These are phyloP conservation scores for Fermentozyma sake DNA, from an alignment of 1,139 yeast genomes.

Conservation along the genomic window DNA sequence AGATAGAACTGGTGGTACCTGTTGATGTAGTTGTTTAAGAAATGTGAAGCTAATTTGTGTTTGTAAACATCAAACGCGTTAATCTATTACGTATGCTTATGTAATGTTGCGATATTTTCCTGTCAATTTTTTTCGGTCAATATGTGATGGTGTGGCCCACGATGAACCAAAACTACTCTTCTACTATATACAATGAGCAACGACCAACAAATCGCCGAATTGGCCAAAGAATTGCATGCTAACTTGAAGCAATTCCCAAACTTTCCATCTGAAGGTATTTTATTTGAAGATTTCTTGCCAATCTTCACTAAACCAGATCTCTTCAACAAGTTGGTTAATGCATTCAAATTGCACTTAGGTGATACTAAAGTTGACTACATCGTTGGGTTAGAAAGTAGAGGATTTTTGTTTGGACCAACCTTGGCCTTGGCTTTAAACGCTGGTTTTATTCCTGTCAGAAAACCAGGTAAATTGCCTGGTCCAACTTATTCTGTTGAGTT, in stretches of 20 bases:
- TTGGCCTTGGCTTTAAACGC: constrained; percentile 85
- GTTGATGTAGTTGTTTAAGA: no score
- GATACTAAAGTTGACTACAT: constrained; percentile 75
- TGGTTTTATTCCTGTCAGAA: constrained; percentile 92
- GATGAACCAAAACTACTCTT: not conserved
- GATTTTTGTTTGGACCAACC: constrained; percentile 93
- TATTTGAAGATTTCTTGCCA: constrained; percentile 94
- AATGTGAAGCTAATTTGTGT: constrained; percentile 2
- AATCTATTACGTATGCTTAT: constrained; percentile 3
- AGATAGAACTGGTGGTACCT: no score
- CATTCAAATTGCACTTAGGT: constrained; percentile 72
- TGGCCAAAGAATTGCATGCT: constrained; percentile 58
- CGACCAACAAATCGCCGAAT: constrained; percentile 33
- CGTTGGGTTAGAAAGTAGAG: constrained; percentile 95
- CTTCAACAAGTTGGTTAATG: constrained; percentile 76
- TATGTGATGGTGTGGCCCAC: not conserved
- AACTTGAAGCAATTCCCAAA: constrained; percentile 82
- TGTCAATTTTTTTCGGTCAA: no score
- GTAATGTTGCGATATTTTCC: no score
- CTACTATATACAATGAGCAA: no score
- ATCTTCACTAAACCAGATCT: constrained; percentile 78
- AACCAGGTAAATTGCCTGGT: constrained; percentile 94
- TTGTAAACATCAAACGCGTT: constrained; percentile 5
- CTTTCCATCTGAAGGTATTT: constrained; percentile 89
- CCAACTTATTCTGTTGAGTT: constrained; percentile 67